Percentiles rank a stretch among this genome's conserved stretches.
These are phyloP conservation scores for Hypomyces rosellus DNA, from an alignment of 2,329 filamentous ascomycete species.

Conservation along the genomic window DNA sequence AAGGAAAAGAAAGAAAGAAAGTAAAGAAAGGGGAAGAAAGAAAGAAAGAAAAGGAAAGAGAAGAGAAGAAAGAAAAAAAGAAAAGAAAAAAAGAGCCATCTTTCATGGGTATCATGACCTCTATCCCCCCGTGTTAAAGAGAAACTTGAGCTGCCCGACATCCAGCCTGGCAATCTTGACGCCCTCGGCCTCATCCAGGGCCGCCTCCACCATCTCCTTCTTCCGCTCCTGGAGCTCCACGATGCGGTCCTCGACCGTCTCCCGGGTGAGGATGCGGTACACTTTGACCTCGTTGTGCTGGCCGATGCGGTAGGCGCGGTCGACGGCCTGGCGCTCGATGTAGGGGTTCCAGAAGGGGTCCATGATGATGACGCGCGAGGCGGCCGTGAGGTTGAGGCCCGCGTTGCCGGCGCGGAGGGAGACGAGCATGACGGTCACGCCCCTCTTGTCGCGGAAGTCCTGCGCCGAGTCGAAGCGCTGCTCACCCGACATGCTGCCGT, in stretches of 20 bases:
- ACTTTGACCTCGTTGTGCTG: conserved; percentile 69
- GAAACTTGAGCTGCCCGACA: conserved; percentile 59
- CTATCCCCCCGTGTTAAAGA: conserved; percentile 44
- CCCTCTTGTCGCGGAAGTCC: conserved; percentile 56
- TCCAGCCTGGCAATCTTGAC: conserved; percentile 61
- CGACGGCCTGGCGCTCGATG: conserved; percentile 86
- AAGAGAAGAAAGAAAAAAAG: neutral
- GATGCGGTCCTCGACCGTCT: conserved; percentile 85
- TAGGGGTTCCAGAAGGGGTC: conserved; percentile 95
- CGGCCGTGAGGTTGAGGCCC: conserved; percentile 77
- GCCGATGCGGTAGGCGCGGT: conserved; percentile 82
- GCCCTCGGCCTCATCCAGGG: conserved; percentile 69
- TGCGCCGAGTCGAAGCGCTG: conserved; percentile 64
- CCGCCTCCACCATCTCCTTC: conserved; percentile 66
- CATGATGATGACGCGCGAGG: conserved; percentile 80
- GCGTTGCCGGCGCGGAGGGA: conserved; percentile 76
- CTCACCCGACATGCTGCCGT: conserved; percentile 68
- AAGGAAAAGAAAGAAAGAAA: neutral
- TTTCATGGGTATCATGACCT: neutral
- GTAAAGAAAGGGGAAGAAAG: too few species aligned
- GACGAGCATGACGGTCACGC: conserved; percentile 71
- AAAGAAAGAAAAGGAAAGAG: neutral
- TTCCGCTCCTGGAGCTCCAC: conserved; percentile 73
- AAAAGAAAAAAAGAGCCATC: neutral
- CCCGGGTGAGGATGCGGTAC: conserved; percentile 68